These are phyloP conservation scores for Crithidia expoeki DNA, from an alignment of 208 protist genomes.

Conservation along the genomic window DNA sequence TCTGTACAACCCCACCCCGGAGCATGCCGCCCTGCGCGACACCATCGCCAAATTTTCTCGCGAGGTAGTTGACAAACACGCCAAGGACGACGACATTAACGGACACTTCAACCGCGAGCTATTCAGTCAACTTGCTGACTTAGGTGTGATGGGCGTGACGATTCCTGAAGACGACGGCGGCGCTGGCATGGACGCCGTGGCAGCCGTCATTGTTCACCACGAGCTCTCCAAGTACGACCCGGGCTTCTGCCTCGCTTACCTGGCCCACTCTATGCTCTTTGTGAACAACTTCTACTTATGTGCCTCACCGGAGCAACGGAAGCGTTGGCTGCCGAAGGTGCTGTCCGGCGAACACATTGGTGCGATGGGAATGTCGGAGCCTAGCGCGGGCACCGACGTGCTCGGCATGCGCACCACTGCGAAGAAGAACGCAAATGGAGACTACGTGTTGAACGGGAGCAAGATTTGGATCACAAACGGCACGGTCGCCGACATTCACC, in stretches of 20 bases:
- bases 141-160: conserved; percentile 96
- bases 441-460: conserved; percentile 94
- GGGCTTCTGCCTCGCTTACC: conserved; percentile 82
- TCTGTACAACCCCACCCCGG: conserved; percentile 70
- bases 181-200: conserved; percentile 82
- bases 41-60: conserved; percentile 61
- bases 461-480: conserved; percentile 99
- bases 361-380: conserved; percentile 97
- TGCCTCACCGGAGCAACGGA: conserved; percentile 91
- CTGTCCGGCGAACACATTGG: conserved; percentile 95
- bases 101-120: conserved; percentile 82
- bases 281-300: conserved; percentile 84
- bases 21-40: conserved; percentile 67
- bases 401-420: conserved; percentile 95
- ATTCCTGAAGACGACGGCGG: conserved; percentile 91
- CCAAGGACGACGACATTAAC: conserved; percentile 60
- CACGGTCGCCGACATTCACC: conserved; percentile 93
- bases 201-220: conserved; percentile 78
- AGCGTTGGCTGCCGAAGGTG: conserved; percentile 90
- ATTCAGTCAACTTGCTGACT: conserved; percentile 93
- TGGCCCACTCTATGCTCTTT: conserved; percentile 83
- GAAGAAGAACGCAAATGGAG: conserved; percentile 60
- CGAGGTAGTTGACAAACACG: conserved; percentile 64
- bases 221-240: conserved; percentile 83
- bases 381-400: conserved; percentile 94